A percentile compares a stretch with the other conserved stretches of the same genome.
phyloP scores from a whole-genome alignment of 1,284 basidiomycete species.

The Porodaedalea pini region DNA sequence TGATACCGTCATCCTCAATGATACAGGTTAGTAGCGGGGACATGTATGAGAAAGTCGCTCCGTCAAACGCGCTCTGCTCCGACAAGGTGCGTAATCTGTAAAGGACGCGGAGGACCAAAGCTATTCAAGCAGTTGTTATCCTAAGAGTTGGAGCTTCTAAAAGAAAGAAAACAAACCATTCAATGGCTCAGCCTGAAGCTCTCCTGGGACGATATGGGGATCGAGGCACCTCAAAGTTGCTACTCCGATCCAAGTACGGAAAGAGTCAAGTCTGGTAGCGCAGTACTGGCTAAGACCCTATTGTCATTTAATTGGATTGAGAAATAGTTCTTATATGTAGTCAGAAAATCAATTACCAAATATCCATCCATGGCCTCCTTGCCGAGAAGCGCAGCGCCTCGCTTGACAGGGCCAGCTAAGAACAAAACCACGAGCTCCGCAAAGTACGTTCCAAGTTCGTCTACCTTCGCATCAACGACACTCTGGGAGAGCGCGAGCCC shows the following conservation, averaged over 20 bases:
- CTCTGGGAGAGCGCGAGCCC: slow-evolving; percentile 68
- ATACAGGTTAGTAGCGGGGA: slow-evolving; percentile 78
- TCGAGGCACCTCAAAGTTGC: slow-evolving; percentile 75
- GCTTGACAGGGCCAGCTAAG: slow-evolving; percentile 60
- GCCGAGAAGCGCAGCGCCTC: slow-evolving; percentile 60
- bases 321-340: not conserved
- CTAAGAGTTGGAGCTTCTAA: not conserved
- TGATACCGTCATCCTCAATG: slow-evolving; percentile 66
- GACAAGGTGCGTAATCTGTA: slow-evolving; percentile 83
- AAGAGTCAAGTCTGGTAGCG: slow-evolving; percentile 67
- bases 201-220: slow-evolving; percentile 65
- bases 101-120: slow-evolving; percentile 79
- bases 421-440: slow-evolving; percentile 58
- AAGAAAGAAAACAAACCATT: slow-evolving; percentile 45
- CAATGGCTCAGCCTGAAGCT: slow-evolving; percentile 69
- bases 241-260: slow-evolving; percentile 72
- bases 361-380: slow-evolving; percentile 69
- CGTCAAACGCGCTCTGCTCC: slow-evolving; percentile 81
- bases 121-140: slow-evolving; percentile 34
- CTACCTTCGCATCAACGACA: slow-evolving; percentile 56
- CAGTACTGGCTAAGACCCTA: slow-evolving; percentile 64
- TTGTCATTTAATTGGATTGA: not conserved
- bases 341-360: slow-evolving; percentile 47
- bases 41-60: slow-evolving; percentile 80
- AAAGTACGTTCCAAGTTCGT: slow-evolving; percentile 56